A percentile compares a stretch with the other conserved stretches of the same genome.
Conservation (phyloP, 78 protist genomes). For the Dictyostelium discoideum region dicty_2.7 NC_007089.4:2111001-2111500, state of each 20-base stretch:
- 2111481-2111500: neutral
- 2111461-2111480: slow-evolving; percentile 30
- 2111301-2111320: slow-evolving; percentile 94
- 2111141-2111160: slow-evolving; percentile 96
- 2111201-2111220: slow-evolving; percentile 73
- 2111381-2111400: slow-evolving; percentile 70
- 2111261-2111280: slow-evolving; percentile 89
- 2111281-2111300: slow-evolving; percentile 93
- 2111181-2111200: slow-evolving; percentile 83
- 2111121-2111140: slow-evolving; percentile 94
- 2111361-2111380: slow-evolving; percentile 62
- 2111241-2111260: slow-evolving; percentile 91
- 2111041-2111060: slow-evolving; percentile 82
- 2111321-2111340: slow-evolving; percentile 89
- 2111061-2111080: slow-evolving; percentile 76
- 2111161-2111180: slow-evolving; percentile 94
- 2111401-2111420: slow-evolving; percentile 79
- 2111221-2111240: slow-evolving; percentile 74
- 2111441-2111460: slow-evolving; percentile 79
- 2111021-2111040: slow-evolving; percentile 88
- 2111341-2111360: slow-evolving; percentile 78
- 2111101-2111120: slow-evolving; percentile 95
- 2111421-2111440: slow-evolving; percentile 72
- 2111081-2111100: slow-evolving; percentile 94
- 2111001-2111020: slow-evolving; percentile 93